Percentiles rank a stretch among this genome's conserved stretches.
These are phyloP conservation scores for Litchi chinensis DNA, from an alignment of 345 rosid genomes.

Conservation along the genomic window DNA sequence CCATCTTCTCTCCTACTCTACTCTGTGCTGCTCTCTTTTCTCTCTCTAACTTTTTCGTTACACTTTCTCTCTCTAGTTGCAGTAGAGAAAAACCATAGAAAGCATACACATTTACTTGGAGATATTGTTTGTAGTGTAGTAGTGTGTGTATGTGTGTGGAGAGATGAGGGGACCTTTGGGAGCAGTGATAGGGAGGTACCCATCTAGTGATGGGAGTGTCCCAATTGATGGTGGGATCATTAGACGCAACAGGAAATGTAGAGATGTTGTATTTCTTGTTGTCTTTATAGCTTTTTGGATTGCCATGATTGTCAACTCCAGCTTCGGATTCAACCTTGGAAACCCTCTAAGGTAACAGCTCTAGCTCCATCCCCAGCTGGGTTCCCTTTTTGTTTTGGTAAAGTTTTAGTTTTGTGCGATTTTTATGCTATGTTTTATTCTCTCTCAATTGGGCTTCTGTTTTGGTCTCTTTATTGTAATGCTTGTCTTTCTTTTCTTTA, in stretches of 20 bases:
- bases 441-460: constrained; percentile 8
- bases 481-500: constrained; percentile 6
- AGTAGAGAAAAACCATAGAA: not conserved
- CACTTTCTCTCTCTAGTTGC: constrained; percentile 5
- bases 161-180: constrained; percentile 77
- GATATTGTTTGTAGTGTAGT: not conserved
- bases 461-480: not conserved
- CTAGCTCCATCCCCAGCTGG: not conserved
- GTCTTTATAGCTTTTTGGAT: constrained; percentile 91
- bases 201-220: constrained; percentile 86
- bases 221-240: constrained; percentile 91
- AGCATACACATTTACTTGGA: not conserved
- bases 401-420: constrained; percentile 7
- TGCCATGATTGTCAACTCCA: constrained; percentile 96
- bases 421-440: constrained; percentile 2
- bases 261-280: constrained; percentile 82
- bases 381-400: constrained; percentile 6
- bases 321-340: constrained; percentile 96
- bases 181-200: constrained; percentile 84
- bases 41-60: not conserved
- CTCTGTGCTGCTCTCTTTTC: constrained; percentile 4
- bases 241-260: constrained; percentile 87
- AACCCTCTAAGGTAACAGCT: constrained; percentile 72
- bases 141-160: not conserved
- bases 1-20: constrained; percentile 23